Percentiles rank a stretch among this genome's conserved stretches.
phyloP scores from a whole-genome alignment of 164 flowering plant species.

The Cinnamomum chago region DNA sequence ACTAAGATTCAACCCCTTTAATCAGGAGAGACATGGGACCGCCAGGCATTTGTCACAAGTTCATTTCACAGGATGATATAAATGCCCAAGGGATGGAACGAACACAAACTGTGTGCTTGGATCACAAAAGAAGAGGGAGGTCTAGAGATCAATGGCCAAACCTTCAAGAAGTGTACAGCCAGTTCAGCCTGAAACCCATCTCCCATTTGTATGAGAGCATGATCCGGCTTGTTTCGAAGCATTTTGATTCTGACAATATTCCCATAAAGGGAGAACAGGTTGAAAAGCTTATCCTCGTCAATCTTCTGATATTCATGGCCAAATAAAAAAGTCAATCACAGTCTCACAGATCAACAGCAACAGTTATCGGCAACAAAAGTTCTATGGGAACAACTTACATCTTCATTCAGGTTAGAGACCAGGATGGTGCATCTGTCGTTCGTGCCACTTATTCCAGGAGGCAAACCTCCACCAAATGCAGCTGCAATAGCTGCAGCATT shows the following conservation, averaged over 20 bases:
- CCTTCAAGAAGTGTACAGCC: conserved; percentile 97
- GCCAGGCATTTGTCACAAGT: too few relatives aligned
- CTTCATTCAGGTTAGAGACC: conserved; percentile 80
- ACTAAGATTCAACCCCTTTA: neutral
- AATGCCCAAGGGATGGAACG: neutral
- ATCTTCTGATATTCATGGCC: conserved; percentile 46
- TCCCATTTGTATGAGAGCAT: conserved; percentile 94
- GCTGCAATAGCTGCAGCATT: conserved; percentile 85
- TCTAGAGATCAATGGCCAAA: conserved; percentile 14
- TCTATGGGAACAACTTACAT: conserved; percentile 46
- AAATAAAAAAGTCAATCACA: neutral
- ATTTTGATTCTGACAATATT: conserved; percentile 88
- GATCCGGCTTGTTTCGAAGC: conserved; percentile 94
- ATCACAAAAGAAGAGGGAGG: neutral
- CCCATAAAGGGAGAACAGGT: conserved; percentile 91
- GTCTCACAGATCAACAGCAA: neutral
- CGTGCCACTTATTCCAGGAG: conserved; percentile 92
- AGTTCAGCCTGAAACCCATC: conserved; percentile 98
- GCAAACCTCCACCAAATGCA: conserved; percentile 92
- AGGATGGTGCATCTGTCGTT: conserved; percentile 93
- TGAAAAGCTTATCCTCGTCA: conserved; percentile 97
- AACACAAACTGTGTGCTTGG: too few relatives aligned
- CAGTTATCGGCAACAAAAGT: neutral
- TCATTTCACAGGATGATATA: too few relatives aligned
- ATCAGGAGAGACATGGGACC: neutral